phyloP scores from a whole-genome alignment of 106 monocot genomes.

The Alisma plantagoaquatica region DNA sequence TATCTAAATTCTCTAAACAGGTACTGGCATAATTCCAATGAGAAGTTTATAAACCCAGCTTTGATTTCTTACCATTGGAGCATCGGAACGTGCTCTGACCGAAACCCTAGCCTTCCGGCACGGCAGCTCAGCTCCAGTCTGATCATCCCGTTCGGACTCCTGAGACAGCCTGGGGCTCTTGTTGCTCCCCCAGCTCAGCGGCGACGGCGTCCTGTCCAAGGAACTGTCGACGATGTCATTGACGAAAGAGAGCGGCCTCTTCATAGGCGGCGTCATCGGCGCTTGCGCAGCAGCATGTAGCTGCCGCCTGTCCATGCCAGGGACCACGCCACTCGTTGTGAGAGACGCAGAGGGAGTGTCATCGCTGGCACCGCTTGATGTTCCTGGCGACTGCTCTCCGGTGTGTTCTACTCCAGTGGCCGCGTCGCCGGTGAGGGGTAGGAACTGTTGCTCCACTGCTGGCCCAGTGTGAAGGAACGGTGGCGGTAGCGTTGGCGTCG shows the following conservation, averaged over 20 bases:
- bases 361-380: background rate
- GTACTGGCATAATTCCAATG: too few relatives aligned
- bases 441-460: constrained; percentile 11
- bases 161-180: constrained; percentile 3
- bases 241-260: background rate
- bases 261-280: background rate
- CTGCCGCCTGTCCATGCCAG: background rate
- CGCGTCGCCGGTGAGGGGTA: background rate
- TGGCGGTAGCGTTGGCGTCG: too few relatives aligned
- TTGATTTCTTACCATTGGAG: constrained; percentile 38
- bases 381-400: background rate
- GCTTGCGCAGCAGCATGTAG: background rate
- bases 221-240: background rate
- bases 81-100: constrained; percentile 52
- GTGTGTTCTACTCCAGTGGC: background rate
- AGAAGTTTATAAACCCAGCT: background rate
- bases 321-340: background rate
- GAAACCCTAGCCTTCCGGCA: constrained; percentile 47
- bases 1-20: too few relatives aligned
- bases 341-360: background rate
- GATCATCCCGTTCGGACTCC: constrained; percentile 6
- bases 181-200: background rate
- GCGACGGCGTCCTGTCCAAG: background rate
- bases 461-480: too few relatives aligned
- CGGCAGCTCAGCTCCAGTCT: constrained; percentile 7